Conservation (phyloP, 2,329 filamentous ascomycete genomes). For the Cercospora sp. region DNA sequence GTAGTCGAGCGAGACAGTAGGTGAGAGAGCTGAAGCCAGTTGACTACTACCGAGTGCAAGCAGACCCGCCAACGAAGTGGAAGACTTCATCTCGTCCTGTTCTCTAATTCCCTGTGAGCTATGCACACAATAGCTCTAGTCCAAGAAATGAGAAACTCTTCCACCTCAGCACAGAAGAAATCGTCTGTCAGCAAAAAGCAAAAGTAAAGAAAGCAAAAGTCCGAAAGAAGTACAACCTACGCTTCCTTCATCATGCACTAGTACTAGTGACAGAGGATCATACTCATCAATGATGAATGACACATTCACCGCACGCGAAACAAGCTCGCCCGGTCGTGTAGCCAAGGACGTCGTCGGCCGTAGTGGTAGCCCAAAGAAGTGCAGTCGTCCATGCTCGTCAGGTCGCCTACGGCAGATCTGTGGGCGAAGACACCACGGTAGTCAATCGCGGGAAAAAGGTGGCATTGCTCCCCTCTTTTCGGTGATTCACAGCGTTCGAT, state of each 20-base stretch:
- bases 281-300: not conserved
- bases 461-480: not conserved
- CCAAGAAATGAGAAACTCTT: not conserved
- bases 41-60: slow-evolving; percentile 1
- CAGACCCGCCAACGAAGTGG: not conserved
- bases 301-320: not conserved
- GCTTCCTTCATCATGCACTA: not conserved
- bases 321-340: not conserved
- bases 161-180: not conserved
- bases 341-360: not conserved
- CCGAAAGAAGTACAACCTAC: not conserved
- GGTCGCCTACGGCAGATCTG: slow-evolving; percentile 8
- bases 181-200: not conserved
- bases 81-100: not conserved
- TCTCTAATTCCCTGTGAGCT: not conserved
- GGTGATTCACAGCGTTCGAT: not conserved
- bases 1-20: slow-evolving; percentile 64
- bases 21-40: slow-evolving; percentile 37
- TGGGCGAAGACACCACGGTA: not conserved
- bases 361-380: not conserved
- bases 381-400: not conserved
- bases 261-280: not conserved
- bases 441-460: not conserved
- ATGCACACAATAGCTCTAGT: not conserved
- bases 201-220: not conserved